These are phyloP conservation scores for Stromatinia cepivora DNA, from an alignment of 2,329 filamentous ascomycete species.

Conservation along the genomic window DNA sequence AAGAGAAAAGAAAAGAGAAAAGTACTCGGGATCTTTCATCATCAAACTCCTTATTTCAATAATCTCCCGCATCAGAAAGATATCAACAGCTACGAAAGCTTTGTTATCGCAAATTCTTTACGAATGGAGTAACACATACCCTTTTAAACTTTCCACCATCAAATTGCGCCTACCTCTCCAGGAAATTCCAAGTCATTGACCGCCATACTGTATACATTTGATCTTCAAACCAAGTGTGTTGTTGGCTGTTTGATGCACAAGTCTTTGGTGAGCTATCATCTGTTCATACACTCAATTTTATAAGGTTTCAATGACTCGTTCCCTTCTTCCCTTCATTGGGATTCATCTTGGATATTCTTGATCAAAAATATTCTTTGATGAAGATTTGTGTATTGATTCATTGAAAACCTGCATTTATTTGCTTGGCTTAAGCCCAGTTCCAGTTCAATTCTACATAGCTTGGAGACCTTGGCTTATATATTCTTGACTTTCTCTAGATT, in stretches of 20 bases:
- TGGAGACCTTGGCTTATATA: conserved; percentile 33
- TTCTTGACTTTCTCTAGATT: conserved; percentile 22
- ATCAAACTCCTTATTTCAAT: not conserved
- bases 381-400: not conserved
- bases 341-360: conserved; percentile 10
- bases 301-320: not conserved
- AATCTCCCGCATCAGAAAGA: not conserved
- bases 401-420: not conserved
- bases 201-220: conserved; percentile 1
- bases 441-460: conserved; percentile 5
- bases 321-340: not conserved
- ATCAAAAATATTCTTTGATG: not conserved
- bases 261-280: conserved; percentile 10
- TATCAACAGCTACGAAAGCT: not conserved
- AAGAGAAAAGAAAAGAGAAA: not conserved
- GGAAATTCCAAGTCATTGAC: conserved; percentile 4
- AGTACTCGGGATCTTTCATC: not conserved
- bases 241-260: conserved; percentile 1
- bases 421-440: not conserved
- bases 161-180: conserved; percentile 7
- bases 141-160: not conserved
- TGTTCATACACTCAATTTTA: conserved; percentile 12
- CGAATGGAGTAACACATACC: not conserved
- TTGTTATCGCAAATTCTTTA: conserved; percentile 2
- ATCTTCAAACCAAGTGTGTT: not conserved